Percentiles rank a stretch among this genome's conserved stretches.
Conservation (phyloP, 805 yeast genomes). For the Pichia nakasei region DNA sequence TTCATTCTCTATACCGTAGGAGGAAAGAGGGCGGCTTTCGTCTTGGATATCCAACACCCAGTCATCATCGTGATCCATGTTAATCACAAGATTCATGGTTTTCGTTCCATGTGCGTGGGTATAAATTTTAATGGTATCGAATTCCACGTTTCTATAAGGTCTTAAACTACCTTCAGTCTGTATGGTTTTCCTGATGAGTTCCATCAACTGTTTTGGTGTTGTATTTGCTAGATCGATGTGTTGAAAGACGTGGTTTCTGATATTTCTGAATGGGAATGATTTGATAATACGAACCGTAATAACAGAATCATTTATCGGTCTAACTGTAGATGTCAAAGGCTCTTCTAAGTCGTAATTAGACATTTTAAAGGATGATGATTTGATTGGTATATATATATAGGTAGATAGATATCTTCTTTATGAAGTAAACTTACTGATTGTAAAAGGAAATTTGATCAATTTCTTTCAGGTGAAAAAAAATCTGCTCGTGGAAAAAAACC, state of each 20-base stretch:
- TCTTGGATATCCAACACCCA: slow-evolving; percentile 68
- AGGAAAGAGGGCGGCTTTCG: slow-evolving; percentile 45
- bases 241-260: slow-evolving; percentile 61
- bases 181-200: slow-evolving; percentile 36
- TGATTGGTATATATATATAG: too few relatives aligned
- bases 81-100: slow-evolving; percentile 85
- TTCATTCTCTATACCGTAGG: neutral
- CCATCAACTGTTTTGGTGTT: slow-evolving; percentile 57
- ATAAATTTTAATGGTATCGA: slow-evolving; percentile 75
- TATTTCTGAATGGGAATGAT: slow-evolving; percentile 87
- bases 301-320: slow-evolving; percentile 64
- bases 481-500: too few relatives aligned
- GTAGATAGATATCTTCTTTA: too few relatives aligned
- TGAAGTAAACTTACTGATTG: too few relatives aligned
- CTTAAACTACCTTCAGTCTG: slow-evolving; percentile 57
- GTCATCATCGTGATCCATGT: slow-evolving; percentile 67
- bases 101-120: slow-evolving; percentile 94
- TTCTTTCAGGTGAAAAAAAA: too few relatives aligned
- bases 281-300: slow-evolving; percentile 82
- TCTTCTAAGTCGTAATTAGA: slow-evolving; percentile 41
- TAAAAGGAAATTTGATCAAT: too few relatives aligned
- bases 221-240: slow-evolving; percentile 62
- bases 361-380: too few relatives aligned
- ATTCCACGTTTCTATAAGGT: slow-evolving; percentile 71
- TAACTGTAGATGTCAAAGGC: slow-evolving; percentile 71